Evolutionary conservation across 2,329 filamentous ascomycete genomes (phyloP), one percentile per base, ranked within the genome.

Genomic region (Sclerotinia minor): DNA sequence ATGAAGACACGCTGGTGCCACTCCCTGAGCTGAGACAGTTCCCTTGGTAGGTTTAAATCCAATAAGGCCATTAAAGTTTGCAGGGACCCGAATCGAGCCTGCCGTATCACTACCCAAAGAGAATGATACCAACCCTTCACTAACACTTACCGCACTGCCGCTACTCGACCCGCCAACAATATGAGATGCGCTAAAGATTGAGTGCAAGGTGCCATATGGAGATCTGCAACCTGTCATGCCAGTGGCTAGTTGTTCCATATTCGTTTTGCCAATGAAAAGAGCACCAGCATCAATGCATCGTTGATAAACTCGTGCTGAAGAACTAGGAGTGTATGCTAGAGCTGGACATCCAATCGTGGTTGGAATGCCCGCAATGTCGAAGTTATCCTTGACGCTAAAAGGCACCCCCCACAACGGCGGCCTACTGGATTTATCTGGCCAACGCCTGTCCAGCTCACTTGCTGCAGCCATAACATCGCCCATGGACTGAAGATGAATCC

Each of bases 231-330:
- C 86, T 54, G 81, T 83, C 35, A 83, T 83, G 24, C 84, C 84
- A 1, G 84, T 86, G 8, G 83, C 84, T 17, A 86, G 78, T 70
- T 86, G 84, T 69, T 86, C 84, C 61, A 86, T 78, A 69, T 82
- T 82, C 24, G 79, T 81, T 74, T 88, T 88, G 41, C 86, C 86
- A 57, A 88, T 79, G 69, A 85, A 83, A 5, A 88, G 74, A 2
- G 80, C 86, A 19, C 86, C 86, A 15, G 82, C 81, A 13, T 79
- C 77, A 7, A 85, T 78, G 15, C 85, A 76, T 55, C 77, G 79
- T 29, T 81, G 77, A 45, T 83, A 82, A 0, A 83, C 81, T 3
- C 78, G 77, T 2, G 84, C 81, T 21, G 79, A 83, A 15, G 75
- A 71, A 8, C 76, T 75, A 1, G 85, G 80, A 2, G 78, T 79